These are phyloP conservation scores for Inga leiocalycina DNA, from an alignment of 306 rosid species.

Conservation along the genomic window DNA sequence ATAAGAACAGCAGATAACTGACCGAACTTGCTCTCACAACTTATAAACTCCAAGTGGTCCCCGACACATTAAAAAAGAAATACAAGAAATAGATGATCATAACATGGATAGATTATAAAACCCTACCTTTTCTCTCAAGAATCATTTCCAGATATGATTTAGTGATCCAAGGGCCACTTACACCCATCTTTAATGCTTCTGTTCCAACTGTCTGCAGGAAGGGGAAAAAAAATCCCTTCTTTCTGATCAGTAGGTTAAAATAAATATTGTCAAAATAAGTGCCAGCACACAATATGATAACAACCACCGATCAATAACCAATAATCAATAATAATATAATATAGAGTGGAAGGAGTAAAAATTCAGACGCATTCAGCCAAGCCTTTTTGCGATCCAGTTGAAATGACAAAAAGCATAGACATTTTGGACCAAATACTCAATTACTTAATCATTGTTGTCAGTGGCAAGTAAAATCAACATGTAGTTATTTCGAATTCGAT, in stretches of 20 bases:
- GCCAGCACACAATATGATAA: constrained; percentile 21
- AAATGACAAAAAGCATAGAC: background rate
- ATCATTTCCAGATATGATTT: constrained; percentile 97
- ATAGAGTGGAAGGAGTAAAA: constrained; percentile 4
- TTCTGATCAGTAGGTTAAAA: constrained; percentile 29
- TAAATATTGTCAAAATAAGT: constrained; percentile 19
- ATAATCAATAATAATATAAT: background rate
- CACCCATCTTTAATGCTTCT: constrained; percentile 80
- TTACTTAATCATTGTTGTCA: background rate
- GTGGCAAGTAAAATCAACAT: background rate
- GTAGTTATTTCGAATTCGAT: background rate
- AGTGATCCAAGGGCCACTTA: constrained; percentile 87
- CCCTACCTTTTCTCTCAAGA: constrained; percentile 86
- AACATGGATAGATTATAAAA: constrained; percentile 1
- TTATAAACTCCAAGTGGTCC: constrained; percentile 18
- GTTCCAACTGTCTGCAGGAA: constrained; percentile 87
- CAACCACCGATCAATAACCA: constrained; percentile 16
- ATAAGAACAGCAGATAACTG: constrained; percentile 20
- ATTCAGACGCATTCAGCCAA: background rate
- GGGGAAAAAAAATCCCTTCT: background rate
- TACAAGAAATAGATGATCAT: constrained; percentile 16
- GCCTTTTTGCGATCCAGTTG: constrained; percentile 7
- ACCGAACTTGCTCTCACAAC: constrained; percentile 13
- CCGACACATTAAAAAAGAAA: constrained; percentile 23
- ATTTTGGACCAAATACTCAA: background rate